Evolutionary conservation across 2,329 filamentous ascomycete genomes (phyloP).

Genomic region (Botrytis porri): DNA sequence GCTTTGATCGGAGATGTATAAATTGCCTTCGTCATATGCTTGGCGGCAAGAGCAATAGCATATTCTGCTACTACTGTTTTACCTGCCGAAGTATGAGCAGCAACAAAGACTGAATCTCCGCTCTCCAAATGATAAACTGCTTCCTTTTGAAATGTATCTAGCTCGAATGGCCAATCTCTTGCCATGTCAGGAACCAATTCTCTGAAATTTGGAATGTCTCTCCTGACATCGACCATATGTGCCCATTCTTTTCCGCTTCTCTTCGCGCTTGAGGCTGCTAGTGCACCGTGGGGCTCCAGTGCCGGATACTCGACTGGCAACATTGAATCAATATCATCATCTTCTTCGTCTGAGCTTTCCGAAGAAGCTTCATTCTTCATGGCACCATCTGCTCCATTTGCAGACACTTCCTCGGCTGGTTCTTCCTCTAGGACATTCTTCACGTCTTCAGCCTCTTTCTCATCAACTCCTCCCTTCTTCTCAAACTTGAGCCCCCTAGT

Average conservation of each 20-base stretch:
- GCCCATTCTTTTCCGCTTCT: conserved; percentile 88
- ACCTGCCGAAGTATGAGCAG: conserved; percentile 93
- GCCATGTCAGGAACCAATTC: conserved; percentile 97
- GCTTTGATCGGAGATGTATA: conserved; percentile 99
- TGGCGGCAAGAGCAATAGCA: conserved; percentile 91
- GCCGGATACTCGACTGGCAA: conserved; percentile 92
- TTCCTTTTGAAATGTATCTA: conserved; percentile 98
- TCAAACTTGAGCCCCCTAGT: conserved; percentile 71
- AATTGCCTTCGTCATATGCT: conserved; percentile 99
- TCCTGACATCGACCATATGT: conserved; percentile 95
- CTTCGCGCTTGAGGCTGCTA: conserved; percentile 68
- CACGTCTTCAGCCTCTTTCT: conserved; percentile 45
- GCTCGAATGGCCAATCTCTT: conserved; percentile 91
- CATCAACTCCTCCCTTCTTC: conserved; percentile 54
- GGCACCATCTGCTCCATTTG: conserved; percentile 36
- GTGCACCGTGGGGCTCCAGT: conserved; percentile 75
- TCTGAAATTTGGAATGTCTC: conserved; percentile 88
- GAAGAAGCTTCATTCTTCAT: conserved; percentile 37
- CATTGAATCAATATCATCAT: conserved; percentile 75
- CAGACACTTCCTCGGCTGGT: conserved; percentile 22
- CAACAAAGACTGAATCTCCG: conserved; percentile 96
- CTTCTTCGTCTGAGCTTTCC: conserved; percentile 45
- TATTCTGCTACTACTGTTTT: conserved; percentile 99
- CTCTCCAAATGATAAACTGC: conserved; percentile 96
- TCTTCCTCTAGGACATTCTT: conserved; percentile 18